These are phyloP conservation scores for Triadica sebifera DNA, from an alignment of 345 rosid species.

Conservation along the genomic window DNA sequence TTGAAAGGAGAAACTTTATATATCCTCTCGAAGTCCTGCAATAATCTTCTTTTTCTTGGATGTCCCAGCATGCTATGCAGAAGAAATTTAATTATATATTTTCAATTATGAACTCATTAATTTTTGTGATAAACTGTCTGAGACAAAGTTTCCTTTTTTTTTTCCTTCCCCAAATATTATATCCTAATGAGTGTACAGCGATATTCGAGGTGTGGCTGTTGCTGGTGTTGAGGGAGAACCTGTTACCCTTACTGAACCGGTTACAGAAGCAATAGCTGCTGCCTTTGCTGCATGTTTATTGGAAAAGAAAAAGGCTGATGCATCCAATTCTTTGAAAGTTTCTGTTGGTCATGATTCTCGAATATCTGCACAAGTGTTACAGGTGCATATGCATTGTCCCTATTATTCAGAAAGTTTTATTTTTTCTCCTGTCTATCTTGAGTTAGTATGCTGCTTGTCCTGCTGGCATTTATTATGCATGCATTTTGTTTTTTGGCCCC, in stretches of 20 bases:
- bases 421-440: background rate
- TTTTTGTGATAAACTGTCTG: background rate
- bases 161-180: background rate
- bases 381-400: slow-evolving; percentile 36
- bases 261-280: slow-evolving; percentile 89
- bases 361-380: slow-evolving; percentile 72
- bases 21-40: background rate
- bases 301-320: slow-evolving; percentile 60
- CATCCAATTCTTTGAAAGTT: slow-evolving; percentile 44
- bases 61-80: background rate
- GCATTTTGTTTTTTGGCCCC: too few relatives aligned
- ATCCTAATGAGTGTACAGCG: slow-evolving; percentile 44
- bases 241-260: slow-evolving; percentile 71
- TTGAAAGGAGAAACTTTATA: background rate
- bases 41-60: background rate
- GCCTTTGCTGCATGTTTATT: slow-evolving; percentile 86
- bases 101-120: background rate
- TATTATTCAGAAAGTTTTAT: background rate
- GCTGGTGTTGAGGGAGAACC: slow-evolving; percentile 94
- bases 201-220: slow-evolving; percentile 92
- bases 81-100: background rate
- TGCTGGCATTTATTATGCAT: too few relatives aligned
- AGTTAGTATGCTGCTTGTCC: too few relatives aligned
- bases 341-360: slow-evolving; percentile 98
- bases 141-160: slow-evolving; percentile 6